These are phyloP conservation scores for Isatis tinctoria DNA, from an alignment of 345 rosid species.

Conservation along the genomic window DNA sequence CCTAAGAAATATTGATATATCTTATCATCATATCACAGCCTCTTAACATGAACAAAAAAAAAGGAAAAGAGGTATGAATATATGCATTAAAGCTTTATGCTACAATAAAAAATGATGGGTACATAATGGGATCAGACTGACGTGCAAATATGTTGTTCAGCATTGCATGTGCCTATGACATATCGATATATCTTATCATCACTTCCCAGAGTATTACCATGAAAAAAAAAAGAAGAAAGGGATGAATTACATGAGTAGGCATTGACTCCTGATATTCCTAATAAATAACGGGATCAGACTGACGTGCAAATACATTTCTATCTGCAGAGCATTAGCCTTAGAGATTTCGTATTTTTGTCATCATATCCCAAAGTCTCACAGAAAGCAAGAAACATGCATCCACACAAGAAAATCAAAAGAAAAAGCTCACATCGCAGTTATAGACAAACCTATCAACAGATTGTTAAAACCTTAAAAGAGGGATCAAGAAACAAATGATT, in stretches of 20 bases:
- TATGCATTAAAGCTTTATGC: not conserved
- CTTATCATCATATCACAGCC: constrained; percentile 47
- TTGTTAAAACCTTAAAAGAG: not conserved
- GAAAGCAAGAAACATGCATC: not conserved
- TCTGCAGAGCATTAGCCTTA: constrained; percentile 36
- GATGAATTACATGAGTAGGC: not conserved
- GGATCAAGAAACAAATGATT: not conserved
- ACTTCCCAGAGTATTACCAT: constrained; percentile 33
- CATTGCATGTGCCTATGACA: constrained; percentile 42
- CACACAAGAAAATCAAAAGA: not conserved
- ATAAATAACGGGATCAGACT: constrained; percentile 52
- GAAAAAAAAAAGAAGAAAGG: not conserved
- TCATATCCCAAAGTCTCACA: constrained; percentile 30
- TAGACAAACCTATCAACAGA: not conserved
- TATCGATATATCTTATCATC: constrained; percentile 36
- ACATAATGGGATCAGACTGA: constrained; percentile 54
- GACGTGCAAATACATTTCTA: constrained; percentile 47
- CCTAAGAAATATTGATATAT: constrained; percentile 32
- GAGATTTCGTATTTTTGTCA: constrained; percentile 25
- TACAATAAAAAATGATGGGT: not conserved
- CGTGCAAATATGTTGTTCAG: constrained; percentile 57
- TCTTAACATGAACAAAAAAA: not conserved
- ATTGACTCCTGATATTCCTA: not conserved
- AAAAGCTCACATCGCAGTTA: not conserved
- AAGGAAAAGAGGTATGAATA: not conserved